Evolutionary conservation across 192 early-diverging fungal genomes (phyloP).

Genomic region (Phlyctochytrium planicorne): DNA sequence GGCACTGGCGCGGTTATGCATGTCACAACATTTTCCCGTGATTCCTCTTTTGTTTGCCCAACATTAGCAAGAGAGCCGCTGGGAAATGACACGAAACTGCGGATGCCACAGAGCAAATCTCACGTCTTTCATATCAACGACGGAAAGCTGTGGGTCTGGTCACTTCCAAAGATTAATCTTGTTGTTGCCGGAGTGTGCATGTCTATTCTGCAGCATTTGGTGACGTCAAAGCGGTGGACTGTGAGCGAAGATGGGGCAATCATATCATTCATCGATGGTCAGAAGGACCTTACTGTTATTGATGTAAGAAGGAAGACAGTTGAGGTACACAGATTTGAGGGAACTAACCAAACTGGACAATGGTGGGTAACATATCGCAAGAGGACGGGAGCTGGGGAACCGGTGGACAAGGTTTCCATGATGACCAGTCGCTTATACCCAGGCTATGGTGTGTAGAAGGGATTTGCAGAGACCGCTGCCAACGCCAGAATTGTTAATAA

Average conservation of each 20-base stretch:
- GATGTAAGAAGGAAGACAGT: neutral
- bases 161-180: neutral
- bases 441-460: neutral
- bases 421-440: neutral
- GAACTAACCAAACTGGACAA: neutral
- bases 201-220: neutral
- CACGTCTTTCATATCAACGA: neutral
- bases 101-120: neutral
- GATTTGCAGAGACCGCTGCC: too few species aligned
- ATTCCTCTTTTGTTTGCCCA: neutral
- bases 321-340: neutral
- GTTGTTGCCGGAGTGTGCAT: neutral
- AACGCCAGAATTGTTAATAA: too few species aligned
- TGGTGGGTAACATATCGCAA: neutral
- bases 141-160: neutral
- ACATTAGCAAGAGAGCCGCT: conserved; percentile 1
- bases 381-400: neutral
- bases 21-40: neutral
- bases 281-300: neutral
- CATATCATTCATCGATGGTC: neutral
- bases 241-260: neutral
- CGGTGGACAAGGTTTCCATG: neutral
- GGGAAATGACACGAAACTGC: conserved; percentile 2
- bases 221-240: neutral
- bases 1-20: neutral